These are phyloP conservation scores for Cladosporium austrohemisphaericum DNA, from an alignment of 2,329 filamentous ascomycete species.

Conservation along the genomic window DNA sequence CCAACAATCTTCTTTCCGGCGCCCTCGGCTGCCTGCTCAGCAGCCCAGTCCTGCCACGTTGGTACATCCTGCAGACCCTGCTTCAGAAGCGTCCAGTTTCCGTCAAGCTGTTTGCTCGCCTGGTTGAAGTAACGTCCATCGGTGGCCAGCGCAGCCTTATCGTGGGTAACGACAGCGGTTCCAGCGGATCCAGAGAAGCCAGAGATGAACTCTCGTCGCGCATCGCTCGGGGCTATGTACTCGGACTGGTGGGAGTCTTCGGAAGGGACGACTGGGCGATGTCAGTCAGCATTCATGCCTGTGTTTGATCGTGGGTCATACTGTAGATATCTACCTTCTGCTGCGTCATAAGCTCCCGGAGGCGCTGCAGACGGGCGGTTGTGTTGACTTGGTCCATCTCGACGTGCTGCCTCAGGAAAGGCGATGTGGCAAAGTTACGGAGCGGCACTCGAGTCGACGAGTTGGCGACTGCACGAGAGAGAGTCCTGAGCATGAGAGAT, in stretches of 20 bases:
- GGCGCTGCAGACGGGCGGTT: conserved; percentile 66
- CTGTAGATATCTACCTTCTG: conserved; percentile 87
- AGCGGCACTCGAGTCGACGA: conserved; percentile 1
- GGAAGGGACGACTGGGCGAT: conserved; percentile 74
- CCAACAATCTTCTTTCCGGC: conserved; percentile 82
- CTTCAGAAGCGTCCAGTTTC: conserved; percentile 88
- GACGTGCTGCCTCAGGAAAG: conserved; percentile 20
- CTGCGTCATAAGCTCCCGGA: conserved; percentile 83
- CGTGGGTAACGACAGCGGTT: conserved; percentile 79
- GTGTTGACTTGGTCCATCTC: conserved; percentile 80
- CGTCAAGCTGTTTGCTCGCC: conserved; percentile 82
- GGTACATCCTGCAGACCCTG: conserved; percentile 90
- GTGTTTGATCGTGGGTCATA: conserved; percentile 43
- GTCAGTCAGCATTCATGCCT: conserved; percentile 37
- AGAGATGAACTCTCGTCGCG: conserved; percentile 81
- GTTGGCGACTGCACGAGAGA: conserved; percentile 5
- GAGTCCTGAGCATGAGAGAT: conserved; percentile 12
- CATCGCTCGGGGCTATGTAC: conserved; percentile 96
- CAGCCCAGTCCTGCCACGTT: conserved; percentile 95
- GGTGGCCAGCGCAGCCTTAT: conserved; percentile 85
- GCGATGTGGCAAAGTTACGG: conserved; percentile 24
- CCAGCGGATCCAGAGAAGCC: conserved; percentile 95
- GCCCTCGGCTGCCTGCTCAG: conserved; percentile 63
- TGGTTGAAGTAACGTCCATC: conserved; percentile 99
- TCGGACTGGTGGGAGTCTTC: conserved; percentile 98